Base-by-base conservation (phyloP, 441 rosid species). In the Lepidium campestre region DNA sequence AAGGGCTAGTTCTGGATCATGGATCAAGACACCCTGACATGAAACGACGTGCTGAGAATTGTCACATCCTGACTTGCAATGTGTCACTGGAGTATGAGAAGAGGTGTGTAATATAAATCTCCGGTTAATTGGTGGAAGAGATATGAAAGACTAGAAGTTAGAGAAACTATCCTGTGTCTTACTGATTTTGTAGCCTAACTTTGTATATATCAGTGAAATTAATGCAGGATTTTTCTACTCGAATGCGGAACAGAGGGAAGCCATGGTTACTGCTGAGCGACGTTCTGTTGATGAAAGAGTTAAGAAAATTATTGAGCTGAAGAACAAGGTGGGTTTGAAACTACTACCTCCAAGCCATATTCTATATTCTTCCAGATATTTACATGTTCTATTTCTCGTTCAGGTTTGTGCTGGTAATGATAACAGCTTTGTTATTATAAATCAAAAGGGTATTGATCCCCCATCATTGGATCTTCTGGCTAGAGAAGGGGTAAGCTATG, bases 171-270 rank as follows among this genome's bases (percentile, higher is more conserved):
- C 32, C 32, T 2, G 2, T 49, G 19, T 45, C 20, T 18, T 29
- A 35, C 52, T 65, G 29, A 42, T 34, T 53, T 18, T 35, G 50
- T 46, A 41, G 15, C 42, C 70, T 48, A 10, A 71, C 65, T 37
- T 19, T 48, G 54, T 54, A 39, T 58, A 12, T 62, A 14, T 36
- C 83, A 93, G 96, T 84, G 99, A 93, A 83, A 83, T 91, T 67
- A 93, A 93, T 84, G 95, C 96, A 79, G 97, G 96, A 7, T 93
- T 93, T 82, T 93, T 93, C 87, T 93, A 93, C 87, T 93, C 99
- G 20, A 93, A 84, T 70, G 97, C 96, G 2, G 99, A 91, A 70
- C 99, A 93, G 77, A 87, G 99, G 73, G 99, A 93, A 82, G 91
- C 93, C 25, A 93, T 93, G 99, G 87, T 93, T 84, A 80, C 87